Conservation (phyloP, 1,139 yeast species). For the Suzukiozyma palmioleophila region DNA sequence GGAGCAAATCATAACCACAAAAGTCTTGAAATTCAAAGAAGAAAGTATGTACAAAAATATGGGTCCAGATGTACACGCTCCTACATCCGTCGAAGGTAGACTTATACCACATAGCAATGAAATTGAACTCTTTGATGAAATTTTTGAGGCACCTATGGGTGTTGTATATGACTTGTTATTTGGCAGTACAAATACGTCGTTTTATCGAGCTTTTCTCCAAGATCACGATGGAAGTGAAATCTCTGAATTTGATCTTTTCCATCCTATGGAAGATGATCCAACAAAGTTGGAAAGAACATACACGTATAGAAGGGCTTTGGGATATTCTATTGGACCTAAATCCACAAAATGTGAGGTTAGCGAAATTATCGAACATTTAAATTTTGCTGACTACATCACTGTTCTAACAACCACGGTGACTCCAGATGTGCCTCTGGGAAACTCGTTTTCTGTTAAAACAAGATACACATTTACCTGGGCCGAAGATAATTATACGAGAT, state of each 20-base stretch:
- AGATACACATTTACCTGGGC: conserved; percentile 49
- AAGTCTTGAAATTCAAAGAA: conserved; percentile 25
- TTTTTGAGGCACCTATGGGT: conserved; percentile 46
- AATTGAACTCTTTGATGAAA: conserved; percentile 29
- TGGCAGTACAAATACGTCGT: conserved; percentile 36
- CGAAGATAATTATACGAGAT: conserved; percentile 32
- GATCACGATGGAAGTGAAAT: conserved; percentile 47
- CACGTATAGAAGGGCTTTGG: conserved; percentile 44
- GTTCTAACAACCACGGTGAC: conserved; percentile 41
- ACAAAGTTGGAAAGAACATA: conserved; percentile 30
- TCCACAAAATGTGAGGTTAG: conserved; percentile 48
- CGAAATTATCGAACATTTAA: conserved; percentile 40
- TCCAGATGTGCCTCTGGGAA: conserved; percentile 62
- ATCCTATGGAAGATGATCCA: conserved; percentile 28
- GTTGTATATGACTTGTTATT: conserved; percentile 44
- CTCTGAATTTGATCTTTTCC: conserved; percentile 36
- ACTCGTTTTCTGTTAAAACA: conserved; percentile 47
- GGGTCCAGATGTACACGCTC: conserved; percentile 37
- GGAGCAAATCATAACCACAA: conserved; percentile 7
- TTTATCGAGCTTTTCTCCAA: conserved; percentile 38
- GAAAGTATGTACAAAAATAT: conserved; percentile 27
- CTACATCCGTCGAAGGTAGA: conserved; percentile 22
- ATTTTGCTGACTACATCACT: conserved; percentile 33
- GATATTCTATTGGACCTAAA: conserved; percentile 55
- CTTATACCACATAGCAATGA: conserved; percentile 23